A percentile compares a stretch with the other conserved stretches of the same genome.
Evolutionary conservation across 371 early-diverging fungal species (phyloP).

Genomic region (Astathelohania contejeani): DNA sequence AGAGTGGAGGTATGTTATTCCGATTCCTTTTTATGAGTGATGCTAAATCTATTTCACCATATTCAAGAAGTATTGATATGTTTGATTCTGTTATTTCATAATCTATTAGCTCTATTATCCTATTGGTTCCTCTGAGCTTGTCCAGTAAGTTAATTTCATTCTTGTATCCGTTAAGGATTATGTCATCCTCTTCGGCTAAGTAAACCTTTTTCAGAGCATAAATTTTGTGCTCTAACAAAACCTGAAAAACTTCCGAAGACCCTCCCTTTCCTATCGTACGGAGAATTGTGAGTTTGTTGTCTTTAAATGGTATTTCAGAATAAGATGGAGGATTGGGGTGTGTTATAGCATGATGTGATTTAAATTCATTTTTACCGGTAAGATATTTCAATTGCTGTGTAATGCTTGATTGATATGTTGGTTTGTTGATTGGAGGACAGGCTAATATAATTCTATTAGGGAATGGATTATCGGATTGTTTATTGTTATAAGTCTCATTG

Average conservation of each 20-base stretch:
- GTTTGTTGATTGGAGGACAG: background rate
- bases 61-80: conserved; percentile 62
- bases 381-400: background rate
- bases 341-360: background rate
- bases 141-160: conserved; percentile 67
- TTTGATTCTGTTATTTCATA: conserved; percentile 56
- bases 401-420: background rate
- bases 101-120: conserved; percentile 64
- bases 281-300: conserved; percentile 29
- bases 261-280: conserved; percentile 65
- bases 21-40: background rate
- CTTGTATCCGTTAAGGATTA: conserved; percentile 57
- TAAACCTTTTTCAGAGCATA: conserved; percentile 72
- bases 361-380: background rate
- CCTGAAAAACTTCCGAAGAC: conserved; percentile 70
- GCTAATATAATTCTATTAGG: background rate
- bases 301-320: no score
- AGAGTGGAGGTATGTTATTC: background rate
- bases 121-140: conserved; percentile 55
- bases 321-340: no score
- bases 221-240: conserved; percentile 57
- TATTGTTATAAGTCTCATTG: background rate
- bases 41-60: conserved; percentile 69
- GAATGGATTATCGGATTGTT: background rate
- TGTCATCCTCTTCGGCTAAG: conserved; percentile 56